Evolutionary conservation across 116 monocot genomes (phyloP).

Genomic region (Dioscorea cayenensis): DNA sequence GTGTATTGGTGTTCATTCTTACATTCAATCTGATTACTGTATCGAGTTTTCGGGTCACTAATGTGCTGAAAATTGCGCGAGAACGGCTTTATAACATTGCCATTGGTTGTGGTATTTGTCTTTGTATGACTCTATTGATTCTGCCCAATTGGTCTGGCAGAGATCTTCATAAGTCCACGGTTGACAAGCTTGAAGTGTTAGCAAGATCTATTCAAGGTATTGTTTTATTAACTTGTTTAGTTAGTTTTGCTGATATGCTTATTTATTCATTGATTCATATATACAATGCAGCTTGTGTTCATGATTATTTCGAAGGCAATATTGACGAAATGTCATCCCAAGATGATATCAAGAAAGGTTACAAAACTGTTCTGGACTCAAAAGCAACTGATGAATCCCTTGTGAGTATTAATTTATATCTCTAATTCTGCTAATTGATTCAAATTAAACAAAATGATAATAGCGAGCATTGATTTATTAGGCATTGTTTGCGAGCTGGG

Average conservation of each 20-base stretch:
- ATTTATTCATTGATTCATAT: background rate
- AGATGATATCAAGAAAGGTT: conserved; percentile 37
- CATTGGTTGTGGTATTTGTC: conserved; percentile 63
- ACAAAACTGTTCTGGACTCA: conserved; percentile 60
- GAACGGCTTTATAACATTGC: conserved; percentile 56
- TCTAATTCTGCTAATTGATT: background rate
- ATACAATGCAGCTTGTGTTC: conserved; percentile 43
- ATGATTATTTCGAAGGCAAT: conserved; percentile 43
- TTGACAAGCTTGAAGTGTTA: conserved; percentile 49
- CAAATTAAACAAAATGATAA: background rate
- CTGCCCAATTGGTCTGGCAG: conserved; percentile 78
- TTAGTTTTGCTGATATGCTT: background rate
- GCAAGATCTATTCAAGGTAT: conserved; percentile 67
- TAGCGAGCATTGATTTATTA: conserved; percentile 9
- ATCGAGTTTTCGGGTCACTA: conserved; percentile 47
- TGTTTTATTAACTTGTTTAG: background rate
- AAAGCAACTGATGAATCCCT: conserved; percentile 73
- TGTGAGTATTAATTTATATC: conserved; percentile 18
- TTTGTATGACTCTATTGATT: conserved; percentile 61
- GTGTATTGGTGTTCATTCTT: conserved; percentile 61
- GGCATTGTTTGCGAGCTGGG: conserved; percentile 84
- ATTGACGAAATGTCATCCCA: conserved; percentile 16
- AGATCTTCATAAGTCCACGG: conserved; percentile 44
- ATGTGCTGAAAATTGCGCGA: conserved; percentile 39
- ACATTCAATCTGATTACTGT: conserved; percentile 82